Evolutionary conservation across 1,139 yeast species (phyloP).

Genomic region (Waltiozyma solani): DNA sequence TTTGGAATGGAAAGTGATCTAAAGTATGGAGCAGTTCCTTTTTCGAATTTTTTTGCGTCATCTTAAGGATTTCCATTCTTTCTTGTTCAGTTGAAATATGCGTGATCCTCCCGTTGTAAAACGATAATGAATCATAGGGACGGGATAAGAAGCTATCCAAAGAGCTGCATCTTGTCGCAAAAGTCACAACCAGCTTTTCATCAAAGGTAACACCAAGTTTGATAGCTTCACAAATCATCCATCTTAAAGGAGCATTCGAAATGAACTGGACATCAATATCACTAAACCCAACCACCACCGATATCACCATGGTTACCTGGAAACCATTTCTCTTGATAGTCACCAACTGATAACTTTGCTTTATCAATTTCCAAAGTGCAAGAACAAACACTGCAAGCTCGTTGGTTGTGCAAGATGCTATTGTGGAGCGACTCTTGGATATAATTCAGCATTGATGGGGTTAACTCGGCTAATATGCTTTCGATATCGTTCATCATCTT

Average conservation of each 20-base stretch:
- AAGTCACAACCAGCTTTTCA: constrained; percentile 28
- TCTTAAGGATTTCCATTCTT: constrained; percentile 7
- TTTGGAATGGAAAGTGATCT: constrained; percentile 12
- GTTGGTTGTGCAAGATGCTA: neutral
- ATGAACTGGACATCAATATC: constrained; percentile 29
- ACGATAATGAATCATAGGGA: constrained; percentile 36
- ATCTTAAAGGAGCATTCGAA: constrained; percentile 40
- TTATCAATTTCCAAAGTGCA: constrained; percentile 9
- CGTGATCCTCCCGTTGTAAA: constrained; percentile 11
- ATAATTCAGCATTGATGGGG: neutral
- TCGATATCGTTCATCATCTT: constrained; percentile 7
- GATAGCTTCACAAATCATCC: constrained; percentile 47
- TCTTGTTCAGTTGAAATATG: constrained; percentile 9
- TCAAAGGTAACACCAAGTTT: constrained; percentile 39
- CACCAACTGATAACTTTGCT: constrained; percentile 12
- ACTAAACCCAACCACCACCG: constrained; percentile 53
- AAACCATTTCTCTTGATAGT: constrained; percentile 34
- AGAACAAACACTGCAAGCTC: constrained; percentile 1
- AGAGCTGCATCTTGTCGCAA: constrained; percentile 28
- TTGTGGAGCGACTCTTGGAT: neutral
- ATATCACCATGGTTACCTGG: constrained; percentile 60
- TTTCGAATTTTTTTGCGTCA: constrained; percentile 2
- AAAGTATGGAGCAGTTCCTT: constrained; percentile 9
- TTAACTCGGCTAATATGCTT: neutral
- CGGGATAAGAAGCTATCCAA: constrained; percentile 32